Base-by-base conservation (phyloP, 2,329 filamentous ascomycete species). In the Capronia epimyces region DNA sequence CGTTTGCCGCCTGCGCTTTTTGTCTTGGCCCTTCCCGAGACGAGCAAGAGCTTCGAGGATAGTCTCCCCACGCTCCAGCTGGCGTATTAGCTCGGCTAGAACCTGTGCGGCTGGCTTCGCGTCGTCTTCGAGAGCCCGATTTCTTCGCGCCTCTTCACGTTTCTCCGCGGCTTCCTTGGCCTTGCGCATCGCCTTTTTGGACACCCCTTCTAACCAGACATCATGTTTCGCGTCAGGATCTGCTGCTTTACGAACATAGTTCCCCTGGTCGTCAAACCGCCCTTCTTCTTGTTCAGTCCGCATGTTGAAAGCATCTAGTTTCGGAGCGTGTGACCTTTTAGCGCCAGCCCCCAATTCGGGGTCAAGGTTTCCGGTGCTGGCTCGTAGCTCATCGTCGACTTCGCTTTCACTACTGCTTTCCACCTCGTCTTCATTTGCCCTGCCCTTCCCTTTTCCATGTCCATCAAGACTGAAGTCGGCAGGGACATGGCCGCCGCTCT, bases 271-370 rank as follows among this genome's bases (percentile, higher is more conserved):
- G 66, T 98, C 93, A 63, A 96, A 98, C 9, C 83, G 79, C 1
- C 93, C 93, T 61, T 97, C 91, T 64, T 97, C 89, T 67, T 94
- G 84, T 68, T 98, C 93, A 10, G 80, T 74, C 52, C 81, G 83
- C 77, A 98, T 87, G 65, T 98, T 97, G 77, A 98, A 98, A 2
- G 91, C 91, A 67, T 97, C 93, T 4, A 98, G 78, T 66, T 93
- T 88, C 1, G 93, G 93, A 1, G 93, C 93, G 67, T 96, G 89
- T 62, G 83, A 87, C 72, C 96, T 97, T 62, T 94, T 85, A 1
- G 87, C 86, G 12, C 93, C 93, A 1, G 88, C 84, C 1, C 93
- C 93, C 4, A 98, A 76, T 67, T 98, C 93, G 48, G 90, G 85
- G 60, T 96, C 93, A 13, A 95, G 66, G 15, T 82, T 87, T 54